Conservation (phyloP, 352 stramenopile species). For the Pythium periplocum region DNA sequence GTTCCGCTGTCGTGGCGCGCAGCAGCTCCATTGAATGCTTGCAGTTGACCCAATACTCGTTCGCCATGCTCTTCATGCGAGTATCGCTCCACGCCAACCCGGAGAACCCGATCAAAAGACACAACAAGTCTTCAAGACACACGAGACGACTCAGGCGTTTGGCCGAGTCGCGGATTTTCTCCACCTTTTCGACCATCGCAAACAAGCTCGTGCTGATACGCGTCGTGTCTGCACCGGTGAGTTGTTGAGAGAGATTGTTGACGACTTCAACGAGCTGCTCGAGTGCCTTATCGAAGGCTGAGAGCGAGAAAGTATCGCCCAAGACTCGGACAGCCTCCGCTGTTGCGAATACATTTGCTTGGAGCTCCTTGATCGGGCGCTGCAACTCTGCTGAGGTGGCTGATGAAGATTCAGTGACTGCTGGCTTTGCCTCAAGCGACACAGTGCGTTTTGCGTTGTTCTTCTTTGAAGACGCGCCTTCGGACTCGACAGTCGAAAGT, state of each 20-base stretch:
- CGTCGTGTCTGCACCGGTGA: conserved; percentile 29
- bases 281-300: conserved; percentile 19
- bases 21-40: not conserved
- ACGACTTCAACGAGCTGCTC: conserved; percentile 42
- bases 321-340: conserved; percentile 1
- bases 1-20: conserved; percentile 1
- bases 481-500: not conserved
- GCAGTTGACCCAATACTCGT: not conserved
- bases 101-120: conserved; percentile 20
- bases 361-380: too few relatives aligned
- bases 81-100: conserved; percentile 23
- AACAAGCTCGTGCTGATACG: conserved; percentile 32
- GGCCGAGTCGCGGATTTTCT: conserved; percentile 24
- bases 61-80: conserved; percentile 4
- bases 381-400: too few relatives aligned
- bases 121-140: conserved; percentile 43
- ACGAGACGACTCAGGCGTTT: conserved; percentile 43
- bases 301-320: conserved; percentile 5
- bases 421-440: too few relatives aligned
- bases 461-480: too few relatives aligned
- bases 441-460: too few relatives aligned
- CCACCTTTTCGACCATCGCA: conserved; percentile 34
- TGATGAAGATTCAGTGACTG: too few relatives aligned
- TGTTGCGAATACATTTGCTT: too few relatives aligned
- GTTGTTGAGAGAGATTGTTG: conserved; percentile 28